These are phyloP conservation scores for Aspergillaceae sp. DNA, from an alignment of 2,329 filamentous ascomycete species.

Conservation along the genomic window DNA sequence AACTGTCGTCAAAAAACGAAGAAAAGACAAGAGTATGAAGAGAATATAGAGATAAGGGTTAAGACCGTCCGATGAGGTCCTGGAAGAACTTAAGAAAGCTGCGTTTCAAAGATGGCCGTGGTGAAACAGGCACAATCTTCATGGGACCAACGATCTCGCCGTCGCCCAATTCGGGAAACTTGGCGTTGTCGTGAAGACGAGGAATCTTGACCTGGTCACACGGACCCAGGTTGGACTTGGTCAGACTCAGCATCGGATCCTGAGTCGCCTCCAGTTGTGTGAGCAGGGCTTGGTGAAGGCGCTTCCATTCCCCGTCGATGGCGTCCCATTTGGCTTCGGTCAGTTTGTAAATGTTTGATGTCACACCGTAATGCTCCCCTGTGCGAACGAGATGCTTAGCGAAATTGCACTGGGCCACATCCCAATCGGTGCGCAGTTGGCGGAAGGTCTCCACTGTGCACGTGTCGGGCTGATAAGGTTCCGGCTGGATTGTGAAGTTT, in stretches of 20 bases:
- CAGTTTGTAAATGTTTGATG: conserved; percentile 76
- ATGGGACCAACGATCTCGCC: conserved; percentile 92
- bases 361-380: conserved; percentile 81
- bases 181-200: conserved; percentile 46
- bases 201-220: conserved; percentile 44
- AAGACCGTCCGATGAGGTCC: conserved; percentile 31
- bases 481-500: conserved; percentile 80
- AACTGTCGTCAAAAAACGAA: conserved; percentile 20
- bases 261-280: conserved; percentile 36
- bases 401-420: conserved; percentile 73
- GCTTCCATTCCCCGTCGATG: conserved; percentile 66
- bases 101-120: conserved; percentile 32
- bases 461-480: conserved; percentile 63
- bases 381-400: conserved; percentile 81
- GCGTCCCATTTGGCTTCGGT: conserved; percentile 85
- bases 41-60: conserved; percentile 1
- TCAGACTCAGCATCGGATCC: conserved; percentile 29
- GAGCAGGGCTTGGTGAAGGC: conserved; percentile 58
- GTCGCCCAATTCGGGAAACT: conserved; percentile 81
- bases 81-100: conserved; percentile 38
- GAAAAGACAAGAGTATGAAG: conserved; percentile 1
- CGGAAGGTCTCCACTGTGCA: conserved; percentile 54
- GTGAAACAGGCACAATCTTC: conserved; percentile 42
- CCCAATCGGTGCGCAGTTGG: conserved; percentile 70
- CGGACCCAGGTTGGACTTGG: conserved; percentile 33